phyloP scores from a whole-genome alignment of 164 flowering plant species.

The Kingdonia uniflora region DNA sequence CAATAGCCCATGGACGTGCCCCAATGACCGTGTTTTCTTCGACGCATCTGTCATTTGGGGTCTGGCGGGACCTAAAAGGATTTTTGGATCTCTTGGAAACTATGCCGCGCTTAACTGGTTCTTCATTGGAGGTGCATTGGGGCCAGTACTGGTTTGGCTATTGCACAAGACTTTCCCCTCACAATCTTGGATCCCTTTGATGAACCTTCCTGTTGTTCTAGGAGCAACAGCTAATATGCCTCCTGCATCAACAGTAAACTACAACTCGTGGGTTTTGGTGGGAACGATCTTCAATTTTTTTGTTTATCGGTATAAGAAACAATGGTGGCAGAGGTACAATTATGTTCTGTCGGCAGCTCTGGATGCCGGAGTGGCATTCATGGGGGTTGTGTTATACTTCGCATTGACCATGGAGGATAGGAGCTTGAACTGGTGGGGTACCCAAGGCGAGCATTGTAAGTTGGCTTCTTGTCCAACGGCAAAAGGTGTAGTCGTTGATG shows the following conservation, averaged over 20 bases:
- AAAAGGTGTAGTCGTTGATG: conserved; percentile 48
- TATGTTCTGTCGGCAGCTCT: conserved; percentile 84
- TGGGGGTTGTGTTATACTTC: conserved; percentile 69
- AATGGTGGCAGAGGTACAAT: conserved; percentile 91
- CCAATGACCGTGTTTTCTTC: conserved; percentile 75
- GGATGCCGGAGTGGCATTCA: conserved; percentile 90
- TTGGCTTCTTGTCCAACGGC: conserved; percentile 80
- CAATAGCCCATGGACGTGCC: conserved; percentile 78
- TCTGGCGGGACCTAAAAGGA: conserved; percentile 71
- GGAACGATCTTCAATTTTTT: conserved; percentile 87
- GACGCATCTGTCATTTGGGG: conserved; percentile 98
- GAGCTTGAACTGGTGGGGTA: conserved; percentile 73
- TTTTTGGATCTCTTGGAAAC: conserved; percentile 62
- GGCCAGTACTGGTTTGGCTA: conserved; percentile 70
- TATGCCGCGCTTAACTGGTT: conserved; percentile 78
- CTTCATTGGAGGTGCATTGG: conserved; percentile 78
- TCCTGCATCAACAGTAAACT: conserved; percentile 75
- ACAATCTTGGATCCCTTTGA: conserved; percentile 73
- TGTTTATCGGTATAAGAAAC: conserved; percentile 63
- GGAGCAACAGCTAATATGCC: conserved; percentile 85
- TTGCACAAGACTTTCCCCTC: conserved; percentile 70
- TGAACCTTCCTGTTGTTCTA: conserved; percentile 80
- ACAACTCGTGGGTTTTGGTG: conserved; percentile 63
- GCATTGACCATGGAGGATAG: conserved; percentile 41
- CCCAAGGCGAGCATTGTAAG: conserved; percentile 59